phyloP scores from a whole-genome alignment of 768 basidiomycete genomes.

The Guyanaporus albipodus region DNA sequence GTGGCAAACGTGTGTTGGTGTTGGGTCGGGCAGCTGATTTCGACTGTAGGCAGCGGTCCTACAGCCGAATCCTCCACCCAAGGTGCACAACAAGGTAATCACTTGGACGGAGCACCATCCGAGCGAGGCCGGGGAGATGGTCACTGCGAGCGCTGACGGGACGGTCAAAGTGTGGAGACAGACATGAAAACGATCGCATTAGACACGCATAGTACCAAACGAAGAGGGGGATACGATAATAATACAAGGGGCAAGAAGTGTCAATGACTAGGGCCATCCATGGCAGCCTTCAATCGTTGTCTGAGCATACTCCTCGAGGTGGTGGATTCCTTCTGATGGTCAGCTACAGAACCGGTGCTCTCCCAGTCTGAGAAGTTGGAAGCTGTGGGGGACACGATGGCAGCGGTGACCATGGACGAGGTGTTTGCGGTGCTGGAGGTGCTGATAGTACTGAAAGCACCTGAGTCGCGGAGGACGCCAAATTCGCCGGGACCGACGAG shows the following conservation, averaged over 20 bases:
- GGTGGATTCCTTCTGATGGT: slow-evolving; percentile 18
- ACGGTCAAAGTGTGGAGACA: slow-evolving; percentile 86
- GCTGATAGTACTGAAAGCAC: slow-evolving; percentile 14
- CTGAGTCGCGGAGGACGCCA: slow-evolving; percentile 28
- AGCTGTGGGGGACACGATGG: slow-evolving; percentile 24
- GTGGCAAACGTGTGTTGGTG: slow-evolving; percentile 17
- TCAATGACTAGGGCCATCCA: slow-evolving; percentile 27
- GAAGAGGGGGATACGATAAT: slow-evolving; percentile 5
- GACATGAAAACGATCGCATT: slow-evolving; percentile 22
- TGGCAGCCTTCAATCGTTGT: slow-evolving; percentile 29
- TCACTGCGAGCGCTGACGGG: slow-evolving; percentile 89
- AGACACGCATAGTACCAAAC: not conserved
- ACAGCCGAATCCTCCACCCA: slow-evolving; percentile 69
- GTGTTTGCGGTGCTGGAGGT: slow-evolving; percentile 13
- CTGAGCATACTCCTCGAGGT: slow-evolving; percentile 19
- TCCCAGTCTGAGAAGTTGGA: slow-evolving; percentile 31
- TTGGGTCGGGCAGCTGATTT: slow-evolving; percentile 1
- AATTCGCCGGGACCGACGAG: slow-evolving; percentile 39
- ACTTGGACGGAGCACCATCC: slow-evolving; percentile 94
- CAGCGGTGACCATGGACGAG: slow-evolving; percentile 24
- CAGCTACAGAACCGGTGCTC: slow-evolving; percentile 24
- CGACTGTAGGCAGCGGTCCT: slow-evolving; percentile 61
- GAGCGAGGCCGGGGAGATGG: slow-evolving; percentile 71
- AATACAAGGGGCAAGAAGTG: slow-evolving; percentile 18
- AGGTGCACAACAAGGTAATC: slow-evolving; percentile 78